Evolutionary conservation across 352 stramenopile species (phyloP).

Genomic region (Pythium aquatile): DNA sequence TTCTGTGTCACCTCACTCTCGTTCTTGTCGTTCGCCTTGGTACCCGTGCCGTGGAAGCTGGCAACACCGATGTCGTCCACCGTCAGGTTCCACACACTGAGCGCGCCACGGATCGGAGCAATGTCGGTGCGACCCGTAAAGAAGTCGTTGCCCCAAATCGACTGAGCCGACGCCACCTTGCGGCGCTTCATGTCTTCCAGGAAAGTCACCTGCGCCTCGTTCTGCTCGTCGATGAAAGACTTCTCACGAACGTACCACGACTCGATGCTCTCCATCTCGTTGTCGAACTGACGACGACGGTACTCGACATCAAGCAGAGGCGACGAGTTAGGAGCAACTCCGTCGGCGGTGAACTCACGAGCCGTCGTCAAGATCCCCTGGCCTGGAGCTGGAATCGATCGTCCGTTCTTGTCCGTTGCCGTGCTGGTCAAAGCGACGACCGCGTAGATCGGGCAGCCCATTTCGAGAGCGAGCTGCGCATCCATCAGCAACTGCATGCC

Average conservation of each 20-base stretch:
- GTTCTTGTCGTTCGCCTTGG: slow-evolving; percentile 86
- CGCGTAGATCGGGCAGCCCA: slow-evolving; percentile 85
- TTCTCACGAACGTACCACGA: slow-evolving; percentile 68
- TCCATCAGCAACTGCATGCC: slow-evolving; percentile 90
- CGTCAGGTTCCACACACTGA: slow-evolving; percentile 76
- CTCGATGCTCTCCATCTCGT: slow-evolving; percentile 69
- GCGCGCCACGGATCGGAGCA: slow-evolving; percentile 68
- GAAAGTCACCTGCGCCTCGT: slow-evolving; percentile 36
- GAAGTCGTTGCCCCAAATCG: slow-evolving; percentile 69
- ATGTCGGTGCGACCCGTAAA: slow-evolving; percentile 61
- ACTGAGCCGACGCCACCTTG: slow-evolving; percentile 67
- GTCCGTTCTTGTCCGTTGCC: slow-evolving; percentile 86
- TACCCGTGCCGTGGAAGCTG: slow-evolving; percentile 86
- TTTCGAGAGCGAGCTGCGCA: slow-evolving; percentile 81
- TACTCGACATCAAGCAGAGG: slow-evolving; percentile 71
- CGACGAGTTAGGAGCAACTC: slow-evolving; percentile 26
- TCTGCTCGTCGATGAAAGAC: slow-evolving; percentile 33
- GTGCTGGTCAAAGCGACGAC: slow-evolving; percentile 84
- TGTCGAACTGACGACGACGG: slow-evolving; percentile 73
- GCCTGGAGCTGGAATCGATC: slow-evolving; percentile 79
- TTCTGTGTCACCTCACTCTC: slow-evolving; percentile 87
- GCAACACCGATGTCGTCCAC: slow-evolving; percentile 80
- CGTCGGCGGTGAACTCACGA: slow-evolving; percentile 40
- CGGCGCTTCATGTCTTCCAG: slow-evolving; percentile 64
- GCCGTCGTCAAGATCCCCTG: slow-evolving; percentile 87